phyloP scores from a whole-genome alignment of 441 rosid genomes.

The California macrophylla region DNA sequence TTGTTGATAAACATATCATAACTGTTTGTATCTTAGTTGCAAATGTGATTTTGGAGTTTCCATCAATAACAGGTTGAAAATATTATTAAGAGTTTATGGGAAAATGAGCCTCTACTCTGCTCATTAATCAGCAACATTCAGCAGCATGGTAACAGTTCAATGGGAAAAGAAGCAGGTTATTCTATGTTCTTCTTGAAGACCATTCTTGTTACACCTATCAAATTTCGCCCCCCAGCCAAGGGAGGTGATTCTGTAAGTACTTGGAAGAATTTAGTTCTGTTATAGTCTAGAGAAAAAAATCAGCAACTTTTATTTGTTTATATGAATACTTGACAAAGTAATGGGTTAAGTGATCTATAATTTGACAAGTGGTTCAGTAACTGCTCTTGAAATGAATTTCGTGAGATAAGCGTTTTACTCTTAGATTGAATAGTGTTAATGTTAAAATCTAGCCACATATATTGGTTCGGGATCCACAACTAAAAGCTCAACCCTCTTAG shows the following conservation, averaged over 20 bases:
- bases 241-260: conserved; percentile 75
- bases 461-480: no score
- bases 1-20: conserved; percentile 1
- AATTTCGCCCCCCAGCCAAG: conserved; percentile 78
- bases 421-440: not conserved
- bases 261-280: not conserved
- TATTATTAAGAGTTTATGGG: conserved; percentile 59
- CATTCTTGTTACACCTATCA: conserved; percentile 79
- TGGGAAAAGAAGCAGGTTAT: conserved; percentile 35
- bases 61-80: conserved; percentile 46
- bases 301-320: not conserved
- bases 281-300: not conserved
- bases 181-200: conserved; percentile 71
- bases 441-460: no score
- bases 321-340: not conserved
- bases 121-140: conserved; percentile 69
- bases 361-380: not conserved
- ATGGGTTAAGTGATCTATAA: not conserved
- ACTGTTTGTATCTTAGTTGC: not conserved
- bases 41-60: conserved; percentile 1
- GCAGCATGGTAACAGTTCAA: conserved; percentile 32
- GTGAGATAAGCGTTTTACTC: not conserved
- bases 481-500: no score
- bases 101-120: conserved; percentile 70
- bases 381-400: not conserved